Percentiles rank a stretch among this genome's conserved stretches.
Evolutionary conservation across 805 yeast genomes (phyloP).

Genomic region (Huiozyma sinensis): DNA sequence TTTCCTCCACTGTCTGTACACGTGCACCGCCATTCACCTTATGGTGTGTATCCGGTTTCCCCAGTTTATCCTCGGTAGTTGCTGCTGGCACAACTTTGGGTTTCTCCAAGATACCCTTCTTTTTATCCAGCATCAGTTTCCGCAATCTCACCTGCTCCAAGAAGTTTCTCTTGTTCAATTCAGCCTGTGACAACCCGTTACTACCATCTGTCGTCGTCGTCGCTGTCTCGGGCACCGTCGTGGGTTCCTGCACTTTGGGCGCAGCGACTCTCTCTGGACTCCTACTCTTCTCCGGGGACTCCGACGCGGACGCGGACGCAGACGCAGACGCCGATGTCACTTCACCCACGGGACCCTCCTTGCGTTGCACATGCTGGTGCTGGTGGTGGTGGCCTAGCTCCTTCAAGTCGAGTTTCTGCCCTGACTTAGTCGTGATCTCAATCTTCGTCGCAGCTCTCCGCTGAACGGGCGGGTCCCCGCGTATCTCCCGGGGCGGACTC

Average conservation of each 20-base stretch:
- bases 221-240: constrained; percentile 1
- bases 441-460: constrained; percentile 17
- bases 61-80: no score
- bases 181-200: constrained; percentile 16
- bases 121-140: constrained; percentile 23
- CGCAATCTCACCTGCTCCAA: constrained; percentile 26
- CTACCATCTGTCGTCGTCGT: constrained; percentile 1
- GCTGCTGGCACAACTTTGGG: constrained; percentile 3
- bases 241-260: not conserved
- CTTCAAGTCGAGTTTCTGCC: constrained; percentile 23
- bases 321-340: not conserved
- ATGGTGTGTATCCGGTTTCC: not conserved
- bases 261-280: not conserved
- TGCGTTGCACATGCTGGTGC: not conserved
- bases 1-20: no score
- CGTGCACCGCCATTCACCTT: not conserved
- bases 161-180: constrained; percentile 22
- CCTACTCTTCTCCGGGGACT: not conserved
- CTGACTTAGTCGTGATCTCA: constrained; percentile 27
- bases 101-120: constrained; percentile 10
- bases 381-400: constrained; percentile 11
- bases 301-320: not conserved
- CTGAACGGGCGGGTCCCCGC: not conserved
- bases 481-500: not conserved
- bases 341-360: no score